These are phyloP conservation scores for Lyophyllum semitale DNA, from an alignment of 768 basidiomycete genomes.

Conservation along the genomic window DNA sequence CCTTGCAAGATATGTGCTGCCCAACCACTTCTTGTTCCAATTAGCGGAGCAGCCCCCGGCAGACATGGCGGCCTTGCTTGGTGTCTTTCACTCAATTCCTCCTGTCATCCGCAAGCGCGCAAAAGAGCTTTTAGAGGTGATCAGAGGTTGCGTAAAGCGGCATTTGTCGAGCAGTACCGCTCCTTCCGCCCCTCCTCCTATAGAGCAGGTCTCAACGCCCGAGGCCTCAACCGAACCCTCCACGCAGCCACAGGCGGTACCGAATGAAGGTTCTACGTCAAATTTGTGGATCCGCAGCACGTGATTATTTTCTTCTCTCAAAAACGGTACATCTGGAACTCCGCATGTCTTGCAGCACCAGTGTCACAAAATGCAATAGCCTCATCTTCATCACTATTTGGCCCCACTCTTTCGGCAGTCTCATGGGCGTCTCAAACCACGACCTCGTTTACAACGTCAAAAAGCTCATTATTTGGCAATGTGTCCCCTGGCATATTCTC, in stretches of 20 bases:
- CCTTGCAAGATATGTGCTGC: conserved; percentile 62
- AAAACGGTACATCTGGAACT: conserved; percentile 13
- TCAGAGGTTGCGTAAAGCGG: conserved; percentile 50
- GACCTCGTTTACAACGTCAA: conserved; percentile 30
- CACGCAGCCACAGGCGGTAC: conserved; percentile 6
- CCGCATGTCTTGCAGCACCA: conserved; percentile 1
- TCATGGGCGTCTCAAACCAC: conserved; percentile 2
- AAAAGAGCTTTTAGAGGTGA: conserved; percentile 65
- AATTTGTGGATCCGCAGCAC: conserved; percentile 33
- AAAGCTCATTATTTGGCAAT: conserved; percentile 50
- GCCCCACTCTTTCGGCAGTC: conserved; percentile 18
- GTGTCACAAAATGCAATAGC: conserved; percentile 2
- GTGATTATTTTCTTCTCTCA: conserved; percentile 2
- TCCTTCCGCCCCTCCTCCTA: neutral
- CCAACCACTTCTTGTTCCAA: conserved; percentile 74
- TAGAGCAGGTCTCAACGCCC: neutral
- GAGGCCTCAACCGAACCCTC: conserved; percentile 11
- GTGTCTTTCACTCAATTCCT: conserved; percentile 60
- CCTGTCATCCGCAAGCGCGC: conserved; percentile 63
- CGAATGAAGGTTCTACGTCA: conserved; percentile 4
- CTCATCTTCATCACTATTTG: conserved; percentile 31
- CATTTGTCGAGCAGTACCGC: conserved; percentile 20
- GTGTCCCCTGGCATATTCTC: conserved; percentile 16
- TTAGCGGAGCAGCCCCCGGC: conserved; percentile 72
- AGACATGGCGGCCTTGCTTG: conserved; percentile 62